Conservation (phyloP, 495 filamentous ascomycete genomes). For the Cudoniella acicularis region DNA sequence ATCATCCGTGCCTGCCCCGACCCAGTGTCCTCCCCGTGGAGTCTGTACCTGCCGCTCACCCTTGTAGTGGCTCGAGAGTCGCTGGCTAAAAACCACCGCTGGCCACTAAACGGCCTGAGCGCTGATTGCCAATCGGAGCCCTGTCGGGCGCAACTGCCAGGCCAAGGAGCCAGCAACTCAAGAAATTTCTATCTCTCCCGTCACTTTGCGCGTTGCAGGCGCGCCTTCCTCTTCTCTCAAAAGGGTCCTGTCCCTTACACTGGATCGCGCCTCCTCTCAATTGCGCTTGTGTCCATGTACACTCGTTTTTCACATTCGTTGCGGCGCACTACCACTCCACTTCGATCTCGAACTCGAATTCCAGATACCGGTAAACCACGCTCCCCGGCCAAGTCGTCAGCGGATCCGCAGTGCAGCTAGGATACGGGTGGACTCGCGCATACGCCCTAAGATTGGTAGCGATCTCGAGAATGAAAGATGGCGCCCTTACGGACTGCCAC, state of each 20-base stretch:
- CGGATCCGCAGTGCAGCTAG: not conserved
- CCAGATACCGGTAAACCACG: not conserved
- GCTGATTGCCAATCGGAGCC: not conserved
- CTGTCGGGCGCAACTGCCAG: not conserved
- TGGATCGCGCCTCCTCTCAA: not conserved
- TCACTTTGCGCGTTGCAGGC: not conserved
- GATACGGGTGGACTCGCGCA: not conserved
- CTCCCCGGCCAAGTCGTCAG: not conserved
- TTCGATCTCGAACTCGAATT: not conserved
- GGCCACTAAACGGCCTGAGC: not conserved
- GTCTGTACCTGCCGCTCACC: not conserved
- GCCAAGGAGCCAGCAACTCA: not conserved
- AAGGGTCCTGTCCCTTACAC: not conserved
- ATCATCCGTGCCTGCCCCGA: no score
- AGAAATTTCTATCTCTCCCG: not conserved
- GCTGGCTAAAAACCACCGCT: not conserved
- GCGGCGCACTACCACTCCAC: not conserved
- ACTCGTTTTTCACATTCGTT: not conserved
- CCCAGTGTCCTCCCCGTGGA: no score
- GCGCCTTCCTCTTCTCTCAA: not conserved
- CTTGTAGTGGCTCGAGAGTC: not conserved
- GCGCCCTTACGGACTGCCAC: not conserved
- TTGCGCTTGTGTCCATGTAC: not conserved
- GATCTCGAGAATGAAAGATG: conserved; percentile 9
- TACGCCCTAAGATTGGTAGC: not conserved